A percentile compares a stretch with the other conserved stretches of the same genome.
phyloP scores from a whole-genome alignment of 768 basidiomycete species.

The Tulasnella sp. region DNA sequence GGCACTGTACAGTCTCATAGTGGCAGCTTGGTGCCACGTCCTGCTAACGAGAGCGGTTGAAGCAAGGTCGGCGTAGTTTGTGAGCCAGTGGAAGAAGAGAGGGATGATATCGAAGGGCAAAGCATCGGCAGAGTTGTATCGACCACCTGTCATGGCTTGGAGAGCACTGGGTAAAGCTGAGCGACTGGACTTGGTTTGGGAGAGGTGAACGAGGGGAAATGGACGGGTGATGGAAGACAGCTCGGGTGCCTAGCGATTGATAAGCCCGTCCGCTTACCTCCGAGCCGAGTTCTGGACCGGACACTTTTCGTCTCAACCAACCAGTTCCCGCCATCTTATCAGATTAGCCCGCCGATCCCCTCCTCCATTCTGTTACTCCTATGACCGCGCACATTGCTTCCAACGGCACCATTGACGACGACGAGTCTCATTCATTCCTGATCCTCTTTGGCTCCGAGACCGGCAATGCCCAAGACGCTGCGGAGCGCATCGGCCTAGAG shows the following conservation, averaged over 20 bases:
- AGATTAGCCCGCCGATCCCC: neutral
- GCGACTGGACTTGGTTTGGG: neutral
- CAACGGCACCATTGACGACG: neutral
- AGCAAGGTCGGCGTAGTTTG: neutral
- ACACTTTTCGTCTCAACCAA: neutral
- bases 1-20: neutral
- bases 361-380: neutral
- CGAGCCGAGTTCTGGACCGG: neutral
- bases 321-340: neutral
- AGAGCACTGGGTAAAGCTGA: neutral
- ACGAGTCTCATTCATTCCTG: slow-evolving; percentile 15
- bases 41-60: neutral
- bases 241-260: neutral
- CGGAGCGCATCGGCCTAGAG: slow-evolving; percentile 29
- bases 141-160: neutral
- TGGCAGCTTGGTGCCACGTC: neutral
- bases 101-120: slow-evolving; percentile 8
- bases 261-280: neutral
- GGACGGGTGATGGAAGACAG: neutral
- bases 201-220: neutral
- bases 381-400: neutral
- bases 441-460: slow-evolving; percentile 32
- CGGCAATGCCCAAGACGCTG: slow-evolving; percentile 31
- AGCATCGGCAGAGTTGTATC: slow-evolving; percentile 6
- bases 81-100: slow-evolving; percentile 1